These are phyloP conservation scores for Phytopythium oedochilum DNA, from an alignment of 352 stramenopile species.

Conservation along the genomic window DNA sequence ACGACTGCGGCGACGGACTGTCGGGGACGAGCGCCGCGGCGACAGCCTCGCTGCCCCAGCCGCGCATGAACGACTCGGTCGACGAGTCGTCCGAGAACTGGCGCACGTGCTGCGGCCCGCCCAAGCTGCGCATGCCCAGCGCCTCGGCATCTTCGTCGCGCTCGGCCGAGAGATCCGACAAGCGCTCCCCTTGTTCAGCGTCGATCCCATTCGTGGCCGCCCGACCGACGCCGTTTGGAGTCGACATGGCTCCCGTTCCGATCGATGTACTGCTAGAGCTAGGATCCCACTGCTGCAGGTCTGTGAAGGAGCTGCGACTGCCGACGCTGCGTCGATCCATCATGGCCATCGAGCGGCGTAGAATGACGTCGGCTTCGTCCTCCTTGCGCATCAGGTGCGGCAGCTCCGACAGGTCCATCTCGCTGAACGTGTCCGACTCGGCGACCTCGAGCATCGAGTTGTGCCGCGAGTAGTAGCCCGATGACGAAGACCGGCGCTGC, in stretches of 20 bases:
- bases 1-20: slow-evolving; percentile 13
- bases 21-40: neutral
- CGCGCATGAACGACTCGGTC: slow-evolving; percentile 9
- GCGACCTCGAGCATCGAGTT: slow-evolving; percentile 52
- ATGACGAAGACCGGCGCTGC: slow-evolving; percentile 4
- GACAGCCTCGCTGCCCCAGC: slow-evolving; percentile 2
- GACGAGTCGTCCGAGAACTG: slow-evolving; percentile 18
- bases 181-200: neutral
- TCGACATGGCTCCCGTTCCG: neutral
- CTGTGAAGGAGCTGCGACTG: slow-evolving; percentile 30
- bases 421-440: slow-evolving; percentile 68
- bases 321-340: slow-evolving; percentile 23
- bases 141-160: slow-evolving; percentile 9
- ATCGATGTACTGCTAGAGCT: neutral
- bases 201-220: neutral
- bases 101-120: neutral
- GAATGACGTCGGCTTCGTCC: slow-evolving; percentile 13
- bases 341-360: slow-evolving; percentile 1
- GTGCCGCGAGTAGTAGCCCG: slow-evolving; percentile 12
- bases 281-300: slow-evolving; percentile 33
- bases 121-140: slow-evolving; percentile 2
- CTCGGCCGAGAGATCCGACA: slow-evolving; percentile 16
- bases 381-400: slow-evolving; percentile 71
- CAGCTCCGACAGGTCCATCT: slow-evolving; percentile 65
- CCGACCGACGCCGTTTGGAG: neutral